Percentiles rank a stretch among this genome's conserved stretches.
phyloP scores from a whole-genome alignment of 2,329 filamentous ascomycete species.

The Hypoxylon sp. region DNA sequence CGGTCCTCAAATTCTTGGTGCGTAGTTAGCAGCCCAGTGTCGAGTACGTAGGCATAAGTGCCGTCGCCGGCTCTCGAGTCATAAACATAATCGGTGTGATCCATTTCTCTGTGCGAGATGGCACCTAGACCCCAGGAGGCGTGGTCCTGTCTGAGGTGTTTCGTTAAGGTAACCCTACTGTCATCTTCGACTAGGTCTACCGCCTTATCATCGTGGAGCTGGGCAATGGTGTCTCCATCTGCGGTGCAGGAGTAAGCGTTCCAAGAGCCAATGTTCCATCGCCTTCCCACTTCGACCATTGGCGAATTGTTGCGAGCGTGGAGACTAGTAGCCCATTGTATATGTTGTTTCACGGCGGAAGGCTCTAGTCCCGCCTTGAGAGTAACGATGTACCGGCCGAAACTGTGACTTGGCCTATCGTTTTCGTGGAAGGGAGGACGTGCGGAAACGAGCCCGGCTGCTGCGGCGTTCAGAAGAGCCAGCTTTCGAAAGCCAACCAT shows the following conservation, averaged over 20 bases:
- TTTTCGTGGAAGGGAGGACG: background rate
- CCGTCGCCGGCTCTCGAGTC: slow-evolving; percentile 44
- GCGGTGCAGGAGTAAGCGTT: slow-evolving; percentile 38
- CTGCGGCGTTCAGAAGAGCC: slow-evolving; percentile 6
- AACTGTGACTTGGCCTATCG: background rate
- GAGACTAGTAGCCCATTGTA: slow-evolving; percentile 21
- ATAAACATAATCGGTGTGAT: slow-evolving; percentile 45
- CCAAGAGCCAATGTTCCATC: slow-evolving; percentile 42
- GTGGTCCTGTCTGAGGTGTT: slow-evolving; percentile 32
- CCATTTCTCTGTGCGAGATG: slow-evolving; percentile 44
- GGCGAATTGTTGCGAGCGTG: slow-evolving; percentile 11
- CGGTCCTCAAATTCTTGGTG: slow-evolving; percentile 50
- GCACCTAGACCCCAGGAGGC: slow-evolving; percentile 45
- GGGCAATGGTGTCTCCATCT: slow-evolving; percentile 20
- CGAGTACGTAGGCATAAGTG: slow-evolving; percentile 58
- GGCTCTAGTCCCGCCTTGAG: slow-evolving; percentile 25
- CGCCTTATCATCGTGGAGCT: slow-evolving; percentile 22
- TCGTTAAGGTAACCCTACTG: slow-evolving; percentile 13
- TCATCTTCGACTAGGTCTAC: slow-evolving; percentile 39
- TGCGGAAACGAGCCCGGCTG: slow-evolving; percentile 3
- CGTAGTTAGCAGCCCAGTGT: slow-evolving; percentile 57
- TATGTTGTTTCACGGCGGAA: slow-evolving; percentile 28
- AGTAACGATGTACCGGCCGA: slow-evolving; percentile 33
- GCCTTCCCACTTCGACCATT: slow-evolving; percentile 20
- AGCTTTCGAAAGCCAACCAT: slow-evolving; percentile 28